Evolutionary conservation across 2,329 filamentous ascomycete genomes (phyloP), one percentile per base, ranked within the genome.

Genomic region (Aphanocladium album): DNA sequence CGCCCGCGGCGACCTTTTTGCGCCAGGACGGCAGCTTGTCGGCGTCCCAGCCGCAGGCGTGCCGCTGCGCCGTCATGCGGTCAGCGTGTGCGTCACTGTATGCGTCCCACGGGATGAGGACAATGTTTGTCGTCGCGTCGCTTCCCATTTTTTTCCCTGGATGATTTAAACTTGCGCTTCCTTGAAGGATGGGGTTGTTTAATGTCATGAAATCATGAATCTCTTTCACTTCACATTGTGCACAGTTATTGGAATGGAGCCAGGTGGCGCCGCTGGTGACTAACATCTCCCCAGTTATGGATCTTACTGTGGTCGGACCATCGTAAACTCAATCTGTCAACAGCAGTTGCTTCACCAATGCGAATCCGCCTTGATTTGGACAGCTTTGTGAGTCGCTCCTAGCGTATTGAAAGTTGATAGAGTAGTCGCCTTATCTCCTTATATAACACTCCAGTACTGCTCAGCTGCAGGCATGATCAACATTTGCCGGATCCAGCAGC

Each of bases 61-160:
- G 65, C 16, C 79, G 74, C 65, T 81, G 79, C 30, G 75, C 70
- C 43, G 72, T 67, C 66, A 81, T 67, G 41, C 79, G 70, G 60
- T 74, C 62, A 37, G 71, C 67, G 58, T 81, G 79, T n/a, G 68
- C 67, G 9, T 70, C 68, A 49, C 71, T 76, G 17, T 64, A 65
- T 11, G 74, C 68, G 61, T 82, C 78, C 75, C 76, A 81, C 9
- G 78, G 77, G 21, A 81, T 67, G 43, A 81, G 70, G 59, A 69
- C 51, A 16, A 77, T 64, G 52, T 68, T 69, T 37, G 30, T 5
- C 5, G 16, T 19, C 3, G 23, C 21, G 8, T 9, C 39, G 12
- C 55, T 59, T 21, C 43, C 49, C 60, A 59, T 62, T 14, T 25
- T 25, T 3, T n/a, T n/a, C n/a, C n/a, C n/a, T n/a, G n/a, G n/a